Base-by-base conservation (phyloP, 495 filamentous ascomycete species). In the Margaritispora aquatica region DNA sequence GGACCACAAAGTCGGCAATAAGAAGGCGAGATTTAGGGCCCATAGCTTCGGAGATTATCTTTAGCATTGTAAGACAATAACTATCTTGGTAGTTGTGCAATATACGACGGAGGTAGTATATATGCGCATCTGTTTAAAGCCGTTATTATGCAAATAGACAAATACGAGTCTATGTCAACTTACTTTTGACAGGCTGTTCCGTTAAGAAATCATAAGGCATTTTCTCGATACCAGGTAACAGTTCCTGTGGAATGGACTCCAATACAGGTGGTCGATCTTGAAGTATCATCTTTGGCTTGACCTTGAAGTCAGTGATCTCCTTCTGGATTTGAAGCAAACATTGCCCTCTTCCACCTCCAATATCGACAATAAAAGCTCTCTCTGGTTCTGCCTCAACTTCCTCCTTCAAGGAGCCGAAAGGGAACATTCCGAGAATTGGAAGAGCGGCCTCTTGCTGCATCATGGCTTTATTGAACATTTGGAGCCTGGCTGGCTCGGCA, bases 241-340 rank as follows among this genome's bases (percentile, higher is more conserved):
- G 27, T n/a, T 31, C 38, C 22, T 31, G 2, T 13, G n/a, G 11
- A 13, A 61, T 36, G 3, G 65, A 60, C 2, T 66, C 58, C 8
- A 82, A 55, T 0, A 71, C 72, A 22, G 70, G 63, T 4, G 76
- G 69, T 0, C 79, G 66, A 56, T 87, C 83, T 58, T 86, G 81
- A 2, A 84, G 59, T 10, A 85, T 63, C 22, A 85, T 67, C 27
- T 44, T 56, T 51, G n/a, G 19, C 20, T 29, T 26, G 4, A 27
- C 23, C 3, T 9, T 15, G 8, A 41, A 20, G 17, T 49, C 27
- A 11, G 4, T 15, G 2, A 31, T 22, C 34, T 46, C 34, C 19
- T 24, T 34, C 21, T 41, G 34, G 22, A 61, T 57, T 19, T 23
- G 10, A 27, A 24, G 11, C 1, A 48, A 10, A 19, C 11, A 34